phyloP scores from a whole-genome alignment of 2,329 filamentous ascomycete genomes.

The Fusarium fujikuroi region DNA sequence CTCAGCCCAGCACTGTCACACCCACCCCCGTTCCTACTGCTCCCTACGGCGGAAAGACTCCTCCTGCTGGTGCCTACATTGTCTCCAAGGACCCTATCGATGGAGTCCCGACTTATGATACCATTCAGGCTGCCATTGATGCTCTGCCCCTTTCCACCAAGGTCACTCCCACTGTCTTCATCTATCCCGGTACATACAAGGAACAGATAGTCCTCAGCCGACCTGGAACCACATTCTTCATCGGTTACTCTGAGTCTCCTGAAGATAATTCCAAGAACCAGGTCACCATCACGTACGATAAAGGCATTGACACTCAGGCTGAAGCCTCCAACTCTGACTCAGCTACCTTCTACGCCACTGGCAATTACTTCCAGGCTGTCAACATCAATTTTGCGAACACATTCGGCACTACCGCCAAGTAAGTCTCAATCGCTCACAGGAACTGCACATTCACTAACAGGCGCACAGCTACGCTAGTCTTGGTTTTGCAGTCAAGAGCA shows the following conservation, averaged over 20 bases:
- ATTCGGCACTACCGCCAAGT: constrained; percentile 35
- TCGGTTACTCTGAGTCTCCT: constrained; percentile 43
- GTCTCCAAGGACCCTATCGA: constrained; percentile 37
- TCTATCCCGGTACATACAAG: constrained; percentile 39
- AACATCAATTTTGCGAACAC: constrained; percentile 43
- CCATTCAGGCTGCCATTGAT: constrained; percentile 50
- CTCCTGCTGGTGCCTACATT: constrained; percentile 43
- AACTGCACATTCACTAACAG: background rate
- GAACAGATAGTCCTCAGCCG: constrained; percentile 37
- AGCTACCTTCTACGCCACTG: constrained; percentile 39
- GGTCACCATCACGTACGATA: constrained; percentile 38
- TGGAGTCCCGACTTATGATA: constrained; percentile 13
- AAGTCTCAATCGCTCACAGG: background rate
- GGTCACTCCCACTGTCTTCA: constrained; percentile 44
- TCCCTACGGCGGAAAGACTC: constrained; percentile 52
- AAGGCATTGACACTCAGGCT: constrained; percentile 37
- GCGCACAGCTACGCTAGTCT: constrained; percentile 53
- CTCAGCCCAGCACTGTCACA: constrained; percentile 12
- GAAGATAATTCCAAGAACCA: constrained; percentile 37
- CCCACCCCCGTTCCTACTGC: constrained; percentile 35
- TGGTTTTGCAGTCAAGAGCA: constrained; percentile 57
- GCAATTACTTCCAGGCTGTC: constrained; percentile 41
- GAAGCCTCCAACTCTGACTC: constrained; percentile 41
- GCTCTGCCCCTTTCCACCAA: constrained; percentile 49
- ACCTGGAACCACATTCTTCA: constrained; percentile 28